phyloP scores from a whole-genome alignment of 1,139 yeast species.

The Candida sp. region DNA sequence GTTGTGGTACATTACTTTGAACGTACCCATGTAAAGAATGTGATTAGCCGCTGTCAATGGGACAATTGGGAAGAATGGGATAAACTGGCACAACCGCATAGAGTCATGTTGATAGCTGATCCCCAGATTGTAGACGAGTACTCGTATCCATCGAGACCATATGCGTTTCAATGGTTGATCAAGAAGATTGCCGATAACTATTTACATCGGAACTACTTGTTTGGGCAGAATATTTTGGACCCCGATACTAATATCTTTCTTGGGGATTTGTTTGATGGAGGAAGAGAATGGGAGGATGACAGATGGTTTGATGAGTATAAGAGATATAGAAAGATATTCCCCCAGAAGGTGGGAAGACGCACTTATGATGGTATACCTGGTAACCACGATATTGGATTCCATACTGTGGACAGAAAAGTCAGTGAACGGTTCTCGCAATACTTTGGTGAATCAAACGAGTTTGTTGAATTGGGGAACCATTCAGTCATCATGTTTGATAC shows the following conservation, averaged over 20 bases:
- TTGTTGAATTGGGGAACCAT: slow-evolving; percentile 65
- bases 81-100: slow-evolving; percentile 38
- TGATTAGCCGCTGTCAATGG: slow-evolving; percentile 61
- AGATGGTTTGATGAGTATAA: slow-evolving; percentile 72
- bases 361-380: slow-evolving; percentile 75
- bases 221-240: slow-evolving; percentile 53
- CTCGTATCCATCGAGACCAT: slow-evolving; percentile 61
- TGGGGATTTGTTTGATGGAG: slow-evolving; percentile 95
- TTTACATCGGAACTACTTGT: slow-evolving; percentile 71
- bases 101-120: slow-evolving; percentile 79
- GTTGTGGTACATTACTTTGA: slow-evolving; percentile 57
- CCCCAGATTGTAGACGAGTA: slow-evolving; percentile 87
- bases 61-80: slow-evolving; percentile 58
- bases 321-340: slow-evolving; percentile 67
- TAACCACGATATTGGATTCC: slow-evolving; percentile 95
- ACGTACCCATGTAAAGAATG: slow-evolving; percentile 47
- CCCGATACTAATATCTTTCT: slow-evolving; percentile 79
- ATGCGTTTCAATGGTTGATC: slow-evolving; percentile 42
- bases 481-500: slow-evolving; percentile 77
- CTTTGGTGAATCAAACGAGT: slow-evolving; percentile 69
- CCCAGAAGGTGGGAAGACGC: slow-evolving; percentile 42
- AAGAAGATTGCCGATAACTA: slow-evolving; percentile 66
- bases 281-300: slow-evolving; percentile 69
- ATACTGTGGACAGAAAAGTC: slow-evolving; percentile 54
- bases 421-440: slow-evolving; percentile 60